A percentile compares a stretch with the other conserved stretches of the same genome.
Conservation (phyloP, 768 basidiomycete genomes). For the Suillus sp. region DNA sequence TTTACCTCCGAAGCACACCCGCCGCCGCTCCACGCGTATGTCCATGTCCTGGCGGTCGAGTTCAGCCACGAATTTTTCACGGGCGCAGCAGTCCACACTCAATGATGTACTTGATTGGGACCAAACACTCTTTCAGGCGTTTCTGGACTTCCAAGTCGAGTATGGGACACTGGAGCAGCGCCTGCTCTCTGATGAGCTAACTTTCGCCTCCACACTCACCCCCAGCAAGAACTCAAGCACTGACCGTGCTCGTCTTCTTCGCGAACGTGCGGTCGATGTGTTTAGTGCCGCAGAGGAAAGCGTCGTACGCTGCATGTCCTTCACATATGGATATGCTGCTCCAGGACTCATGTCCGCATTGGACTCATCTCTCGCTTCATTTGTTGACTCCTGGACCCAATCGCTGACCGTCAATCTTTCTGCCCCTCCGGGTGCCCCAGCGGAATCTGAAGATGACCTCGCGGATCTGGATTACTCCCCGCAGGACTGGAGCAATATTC, state of each 20-base stretch:
- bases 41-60: conserved; percentile 63
- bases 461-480: conserved; percentile 83
- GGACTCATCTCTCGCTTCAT: conserved; percentile 69
- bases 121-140: conserved; percentile 89
- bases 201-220: conserved; percentile 39
- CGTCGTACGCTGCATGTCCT: conserved; percentile 66
- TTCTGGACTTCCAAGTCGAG: conserved; percentile 86
- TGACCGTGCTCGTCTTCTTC: conserved; percentile 55
- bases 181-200: conserved; percentile 60
- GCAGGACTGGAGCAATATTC: conserved; percentile 89
- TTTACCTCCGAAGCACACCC: conserved; percentile 32
- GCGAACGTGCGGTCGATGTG: conserved; percentile 75
- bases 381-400: conserved; percentile 65
- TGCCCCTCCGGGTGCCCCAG: conserved; percentile 32
- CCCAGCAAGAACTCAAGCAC: conserved; percentile 37
- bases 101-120: conserved; percentile 75
- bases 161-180: conserved; percentile 79
- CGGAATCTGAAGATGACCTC: conserved; percentile 58
- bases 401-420: conserved; percentile 42
- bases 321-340: conserved; percentile 91
- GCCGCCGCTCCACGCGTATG: conserved; percentile 62
- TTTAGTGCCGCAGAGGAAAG: conserved; percentile 82
- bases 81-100: conserved; percentile 14
- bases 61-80: conserved; percentile 20
- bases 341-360: conserved; percentile 72